Evolutionary conservation across 179 eudicot species (phyloP).

Genomic region (Actinidia arguta): DNA sequence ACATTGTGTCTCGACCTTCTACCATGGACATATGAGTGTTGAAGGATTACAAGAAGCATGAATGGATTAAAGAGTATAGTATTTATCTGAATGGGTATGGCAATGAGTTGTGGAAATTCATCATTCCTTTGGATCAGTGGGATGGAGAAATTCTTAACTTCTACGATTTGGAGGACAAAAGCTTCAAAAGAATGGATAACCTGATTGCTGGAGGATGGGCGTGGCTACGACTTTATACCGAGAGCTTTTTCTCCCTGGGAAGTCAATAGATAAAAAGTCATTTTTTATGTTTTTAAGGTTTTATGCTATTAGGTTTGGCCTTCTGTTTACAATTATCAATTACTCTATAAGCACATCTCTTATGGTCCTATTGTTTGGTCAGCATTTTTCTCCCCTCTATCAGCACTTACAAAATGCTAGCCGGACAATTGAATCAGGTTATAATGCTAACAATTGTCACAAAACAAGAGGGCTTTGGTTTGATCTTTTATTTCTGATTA

Average conservation of each 20-base stretch:
- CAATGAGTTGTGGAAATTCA: not conserved
- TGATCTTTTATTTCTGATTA: slow-evolving; percentile 20
- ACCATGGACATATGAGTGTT: slow-evolving; percentile 28
- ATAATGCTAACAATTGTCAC: not conserved
- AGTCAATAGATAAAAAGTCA: not conserved
- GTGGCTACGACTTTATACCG: slow-evolving; percentile 27
- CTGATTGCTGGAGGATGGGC: slow-evolving; percentile 16
- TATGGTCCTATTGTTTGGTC: not conserved
- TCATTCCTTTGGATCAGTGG: slow-evolving; percentile 25
- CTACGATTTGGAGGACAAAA: slow-evolving; percentile 26
- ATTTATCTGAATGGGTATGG: slow-evolving; percentile 23
- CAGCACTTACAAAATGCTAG: not conserved
- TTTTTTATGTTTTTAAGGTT: no score
- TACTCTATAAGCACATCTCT: not conserved
- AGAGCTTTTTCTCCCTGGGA: slow-evolving; percentile 29
- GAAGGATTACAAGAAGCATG: slow-evolving; percentile 22
- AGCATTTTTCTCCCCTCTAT: not conserved
- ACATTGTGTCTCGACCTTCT: slow-evolving; percentile 14
- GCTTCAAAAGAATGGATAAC: slow-evolving; percentile 23
- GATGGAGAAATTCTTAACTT: slow-evolving; percentile 20
- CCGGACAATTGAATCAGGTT: not conserved
- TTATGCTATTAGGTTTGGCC: not conserved
- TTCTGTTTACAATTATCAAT: not conserved
- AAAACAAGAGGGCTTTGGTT: slow-evolving; percentile 4
- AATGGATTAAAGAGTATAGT: slow-evolving; percentile 26